Percentiles rank a stretch among this genome's conserved stretches.
These are phyloP conservation scores for Trypanosoma vivax DNA, from an alignment of 208 protist species.

Conservation along the genomic window DNA sequence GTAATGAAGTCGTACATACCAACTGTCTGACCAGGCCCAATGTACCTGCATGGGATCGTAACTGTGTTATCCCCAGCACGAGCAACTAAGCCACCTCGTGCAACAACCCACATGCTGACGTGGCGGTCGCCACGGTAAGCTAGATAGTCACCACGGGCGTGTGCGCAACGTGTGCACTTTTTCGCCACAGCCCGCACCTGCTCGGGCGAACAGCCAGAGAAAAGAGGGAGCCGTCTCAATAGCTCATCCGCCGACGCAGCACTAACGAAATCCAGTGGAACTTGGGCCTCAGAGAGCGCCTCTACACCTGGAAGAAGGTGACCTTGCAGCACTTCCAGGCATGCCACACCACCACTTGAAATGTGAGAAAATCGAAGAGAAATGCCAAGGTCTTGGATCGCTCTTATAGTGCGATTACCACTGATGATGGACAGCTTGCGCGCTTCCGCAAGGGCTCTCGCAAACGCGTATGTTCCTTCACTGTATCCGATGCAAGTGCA, in stretches of 20 bases:
- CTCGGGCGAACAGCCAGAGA: constrained; percentile 66
- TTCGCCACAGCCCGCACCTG: constrained; percentile 47
- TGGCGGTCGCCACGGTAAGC: constrained; percentile 53
- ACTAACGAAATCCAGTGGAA: constrained; percentile 23
- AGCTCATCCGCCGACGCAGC: constrained; percentile 53
- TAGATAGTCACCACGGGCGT: constrained; percentile 70
- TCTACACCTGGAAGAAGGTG: constrained; percentile 81
- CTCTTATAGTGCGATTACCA: constrained; percentile 38
- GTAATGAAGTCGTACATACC: constrained; percentile 83
- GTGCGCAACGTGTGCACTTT: constrained; percentile 54
- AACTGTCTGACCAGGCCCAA: constrained; percentile 51
- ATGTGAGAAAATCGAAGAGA: constrained; percentile 87
- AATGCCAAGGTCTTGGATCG: constrained; percentile 31
- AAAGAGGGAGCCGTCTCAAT: constrained; percentile 59
- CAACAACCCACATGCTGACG: constrained; percentile 58
- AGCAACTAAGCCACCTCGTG: constrained; percentile 53
- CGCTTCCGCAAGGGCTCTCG: constrained; percentile 34
- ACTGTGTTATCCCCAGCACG: constrained; percentile 40
- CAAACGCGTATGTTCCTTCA: constrained; percentile 57
- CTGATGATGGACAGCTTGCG: constrained; percentile 56
- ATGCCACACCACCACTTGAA: constrained; percentile 96
- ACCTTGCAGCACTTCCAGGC: constrained; percentile 97
- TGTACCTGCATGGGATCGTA: constrained; percentile 46
- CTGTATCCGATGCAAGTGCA: constrained; percentile 89
- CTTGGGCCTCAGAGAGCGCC: constrained; percentile 65